phyloP scores from a whole-genome alignment of 768 basidiomycete genomes.

The Macrocybe gigantea region DNA sequence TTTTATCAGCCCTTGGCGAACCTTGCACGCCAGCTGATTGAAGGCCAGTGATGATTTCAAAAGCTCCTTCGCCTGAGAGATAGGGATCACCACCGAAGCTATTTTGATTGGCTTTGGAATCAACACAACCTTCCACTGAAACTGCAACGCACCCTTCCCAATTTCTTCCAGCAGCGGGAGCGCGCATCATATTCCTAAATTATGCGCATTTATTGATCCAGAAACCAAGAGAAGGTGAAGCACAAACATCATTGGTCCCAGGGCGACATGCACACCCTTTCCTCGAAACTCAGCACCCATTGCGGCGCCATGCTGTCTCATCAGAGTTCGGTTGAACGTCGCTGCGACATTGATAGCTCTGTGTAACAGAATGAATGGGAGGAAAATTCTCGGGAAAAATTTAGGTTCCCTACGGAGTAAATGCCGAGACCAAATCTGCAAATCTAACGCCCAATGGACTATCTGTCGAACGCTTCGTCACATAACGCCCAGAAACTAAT shows the following conservation, averaged over 20 bases:
- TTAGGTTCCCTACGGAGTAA: conserved; percentile 34
- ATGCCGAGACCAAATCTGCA: conserved; percentile 41
- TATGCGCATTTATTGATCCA: neutral
- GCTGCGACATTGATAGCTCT: conserved; percentile 48
- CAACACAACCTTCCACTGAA: neutral
- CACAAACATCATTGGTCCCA: conserved; percentile 45
- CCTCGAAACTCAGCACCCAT: conserved; percentile 57
- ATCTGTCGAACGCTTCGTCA: conserved; percentile 17
- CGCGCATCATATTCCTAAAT: conserved; percentile 37
- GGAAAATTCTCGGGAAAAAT: neutral
- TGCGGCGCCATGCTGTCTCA: conserved; percentile 47
- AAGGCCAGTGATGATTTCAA: conserved; percentile 45
- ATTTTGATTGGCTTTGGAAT: neutral
- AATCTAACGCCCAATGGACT: conserved; percentile 45
- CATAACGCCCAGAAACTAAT: too few relatives aligned
- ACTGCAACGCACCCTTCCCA: conserved; percentile 41
- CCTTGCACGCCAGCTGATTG: conserved; percentile 48
- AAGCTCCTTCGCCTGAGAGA: conserved; percentile 48
- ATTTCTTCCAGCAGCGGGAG: conserved; percentile 42
- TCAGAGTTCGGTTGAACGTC: conserved; percentile 49
- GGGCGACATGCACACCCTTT: conserved; percentile 52
- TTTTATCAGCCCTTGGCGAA: conserved; percentile 5
- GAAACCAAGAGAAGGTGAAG: neutral
- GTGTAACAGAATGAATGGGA: neutral
- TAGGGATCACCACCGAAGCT: conserved; percentile 51